Conservation (phyloP, 306 rosid genomes). For the Begonia peltatifolia region DNA sequence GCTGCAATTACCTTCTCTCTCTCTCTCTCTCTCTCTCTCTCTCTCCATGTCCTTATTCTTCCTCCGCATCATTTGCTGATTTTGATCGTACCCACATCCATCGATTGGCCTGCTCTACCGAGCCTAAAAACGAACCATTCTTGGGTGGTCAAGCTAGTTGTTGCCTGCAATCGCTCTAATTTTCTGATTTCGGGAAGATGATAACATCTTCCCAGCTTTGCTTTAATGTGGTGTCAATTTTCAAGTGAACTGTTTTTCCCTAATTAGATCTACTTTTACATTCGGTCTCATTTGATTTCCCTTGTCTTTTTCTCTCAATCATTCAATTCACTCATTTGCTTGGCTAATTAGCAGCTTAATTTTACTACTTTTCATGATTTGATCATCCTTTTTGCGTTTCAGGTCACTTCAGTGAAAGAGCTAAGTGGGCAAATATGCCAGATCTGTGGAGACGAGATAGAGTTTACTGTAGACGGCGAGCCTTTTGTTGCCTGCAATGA, state of each 20-base stretch:
- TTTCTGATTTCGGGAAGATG: too few relatives aligned
- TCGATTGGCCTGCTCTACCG: too few relatives aligned
- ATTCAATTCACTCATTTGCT: not conserved
- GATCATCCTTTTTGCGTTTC: slow-evolving; percentile 13
- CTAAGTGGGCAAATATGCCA: slow-evolving; percentile 80
- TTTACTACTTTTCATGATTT: slow-evolving; percentile 8
- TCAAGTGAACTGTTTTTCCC: slow-evolving; percentile 8
- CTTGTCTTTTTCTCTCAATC: not conserved
- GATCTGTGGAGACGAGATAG: slow-evolving; percentile 92
- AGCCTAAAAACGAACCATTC: slow-evolving; percentile 5
- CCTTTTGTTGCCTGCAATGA: slow-evolving; percentile 88
- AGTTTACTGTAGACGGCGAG: slow-evolving; percentile 62
- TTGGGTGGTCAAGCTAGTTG: too few relatives aligned
- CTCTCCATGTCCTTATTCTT: slow-evolving; percentile 1
- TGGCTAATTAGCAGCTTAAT: not conserved
- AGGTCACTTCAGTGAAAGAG: slow-evolving; percentile 65
- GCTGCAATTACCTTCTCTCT: not conserved
- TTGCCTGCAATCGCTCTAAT: too few relatives aligned
- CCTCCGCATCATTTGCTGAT: slow-evolving; percentile 1
- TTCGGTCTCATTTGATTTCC: slow-evolving; percentile 7
- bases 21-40: slow-evolving; percentile 2
- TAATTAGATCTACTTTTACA: slow-evolving; percentile 4
- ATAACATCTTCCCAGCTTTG: too few relatives aligned
- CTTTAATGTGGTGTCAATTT: slow-evolving; percentile 5
- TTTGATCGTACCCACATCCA: slow-evolving; percentile 8